phyloP scores from a whole-genome alignment of 2,329 filamentous ascomycete genomes.

The Fusarium globosum region DNA sequence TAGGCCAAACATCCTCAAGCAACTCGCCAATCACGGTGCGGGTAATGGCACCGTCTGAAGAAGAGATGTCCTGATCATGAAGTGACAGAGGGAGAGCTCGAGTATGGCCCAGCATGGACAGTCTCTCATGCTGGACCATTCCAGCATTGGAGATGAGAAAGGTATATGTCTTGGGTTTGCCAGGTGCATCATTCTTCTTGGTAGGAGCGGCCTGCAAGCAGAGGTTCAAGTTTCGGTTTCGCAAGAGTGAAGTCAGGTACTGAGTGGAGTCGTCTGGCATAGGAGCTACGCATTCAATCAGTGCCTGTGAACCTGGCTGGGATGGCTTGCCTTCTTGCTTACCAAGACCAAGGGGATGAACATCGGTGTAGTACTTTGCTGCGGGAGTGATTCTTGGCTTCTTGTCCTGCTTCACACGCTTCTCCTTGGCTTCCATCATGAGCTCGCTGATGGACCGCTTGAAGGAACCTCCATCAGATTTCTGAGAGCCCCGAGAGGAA shows the following conservation, averaged over 20 bases:
- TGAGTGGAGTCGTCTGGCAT: slow-evolving; percentile 19
- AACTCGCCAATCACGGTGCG: slow-evolving; percentile 39
- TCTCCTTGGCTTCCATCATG: background rate
- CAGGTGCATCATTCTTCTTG: background rate
- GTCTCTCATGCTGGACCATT: slow-evolving; percentile 29
- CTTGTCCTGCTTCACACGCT: slow-evolving; percentile 1
- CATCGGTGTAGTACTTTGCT: slow-evolving; percentile 7
- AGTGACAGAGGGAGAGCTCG: slow-evolving; percentile 26
- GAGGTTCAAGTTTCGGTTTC: slow-evolving; percentile 25
- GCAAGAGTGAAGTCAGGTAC: slow-evolving; percentile 34
- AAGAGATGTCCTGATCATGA: slow-evolving; percentile 5
- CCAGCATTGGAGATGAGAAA: slow-evolving; percentile 38
- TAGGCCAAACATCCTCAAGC: slow-evolving; percentile 46
- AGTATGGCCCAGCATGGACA: slow-evolving; percentile 22
- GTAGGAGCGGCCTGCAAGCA: slow-evolving; percentile 5
- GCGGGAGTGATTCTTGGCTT: background rate
- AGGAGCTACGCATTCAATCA: slow-evolving; percentile 26
- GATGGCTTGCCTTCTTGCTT: background rate
- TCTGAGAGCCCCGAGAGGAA: background rate
- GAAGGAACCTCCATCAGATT: background rate
- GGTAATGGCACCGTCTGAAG: slow-evolving; percentile 8
- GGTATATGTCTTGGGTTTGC: slow-evolving; percentile 10
- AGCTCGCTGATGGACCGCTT: slow-evolving; percentile 18
- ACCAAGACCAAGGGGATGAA: slow-evolving; percentile 36
- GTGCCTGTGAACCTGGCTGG: background rate